Base-by-base conservation (phyloP, 2,329 filamentous ascomycete species). In the Chalara sp. region DNA sequence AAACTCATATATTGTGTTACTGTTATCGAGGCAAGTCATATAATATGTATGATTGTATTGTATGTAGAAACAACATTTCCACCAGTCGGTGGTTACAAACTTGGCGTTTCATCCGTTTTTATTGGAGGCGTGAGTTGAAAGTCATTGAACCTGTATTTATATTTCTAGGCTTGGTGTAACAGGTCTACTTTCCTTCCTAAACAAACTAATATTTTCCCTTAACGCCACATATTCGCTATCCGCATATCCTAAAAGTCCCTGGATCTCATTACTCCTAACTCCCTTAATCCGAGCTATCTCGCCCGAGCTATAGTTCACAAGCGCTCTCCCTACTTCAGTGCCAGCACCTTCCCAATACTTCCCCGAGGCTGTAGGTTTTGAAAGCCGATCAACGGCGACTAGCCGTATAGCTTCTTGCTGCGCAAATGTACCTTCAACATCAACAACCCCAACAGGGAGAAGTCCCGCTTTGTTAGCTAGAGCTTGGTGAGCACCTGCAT, bases 151-250 rank as follows among this genome's bases (percentile, higher is more conserved):
- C 8, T 13, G 39, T 40, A 32, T 47, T 32, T 50, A 47, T 11
- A 52, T 32, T 47, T 60, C 61, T n/a, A 57, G 39, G 56, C 55
- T 61, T 12, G 63, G 63, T n/a, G 60, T 62, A 32, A 55, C 61
- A 50, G 61, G 57, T 46, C 64, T 53, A 60, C 62, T 65, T 44
- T 61, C 63, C 47, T 52, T 57, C 32, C 56, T 56, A 44, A 65
- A 65, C 50, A 96, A 83, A 43, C 88, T 89, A 55, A 96, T 84
- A 61, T 95, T 92, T 67, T 95, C 89, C 56, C 90, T 76, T 63
- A 93, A 76, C 7, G 90, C 91, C 40, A 97, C 86, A 70, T 97
- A 96, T 70, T 97, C 90, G 63, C 87, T 95, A 66, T 96, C 91
- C 21, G 89, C 89, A 69, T 96, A 99, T 4, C 92, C 93, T 32